phyloP scores from a whole-genome alignment of 1,139 yeast genomes.

The Yarrowia galli region DNA sequence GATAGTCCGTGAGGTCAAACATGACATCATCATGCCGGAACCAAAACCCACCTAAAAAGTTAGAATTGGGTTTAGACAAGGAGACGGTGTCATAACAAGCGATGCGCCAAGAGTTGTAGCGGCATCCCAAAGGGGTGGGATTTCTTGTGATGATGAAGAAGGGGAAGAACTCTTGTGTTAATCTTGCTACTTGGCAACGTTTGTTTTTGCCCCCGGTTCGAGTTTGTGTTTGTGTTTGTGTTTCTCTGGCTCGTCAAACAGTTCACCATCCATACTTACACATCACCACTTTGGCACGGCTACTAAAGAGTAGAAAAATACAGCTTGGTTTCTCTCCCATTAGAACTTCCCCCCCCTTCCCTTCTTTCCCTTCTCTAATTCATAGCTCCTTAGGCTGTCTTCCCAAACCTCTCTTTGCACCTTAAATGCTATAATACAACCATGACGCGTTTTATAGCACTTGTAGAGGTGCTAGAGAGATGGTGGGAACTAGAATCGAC shows the following conservation, averaged over 20 bases:
- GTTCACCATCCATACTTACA: too few relatives aligned
- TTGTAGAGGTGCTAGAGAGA: neutral
- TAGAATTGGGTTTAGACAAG: constrained; percentile 12
- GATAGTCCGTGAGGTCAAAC: neutral
- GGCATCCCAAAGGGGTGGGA: constrained; percentile 26
- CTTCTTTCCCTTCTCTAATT: neutral
- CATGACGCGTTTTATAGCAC: neutral
- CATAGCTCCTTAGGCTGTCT: constrained; percentile 5
- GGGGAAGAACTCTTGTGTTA: too few relatives aligned
- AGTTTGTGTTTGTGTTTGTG: too few relatives aligned
- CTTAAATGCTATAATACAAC: neutral
- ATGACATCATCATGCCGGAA: constrained; percentile 24
- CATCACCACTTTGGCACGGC: constrained; percentile 2
- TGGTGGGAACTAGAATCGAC: too few relatives aligned
- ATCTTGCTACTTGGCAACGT: constrained; percentile 28
- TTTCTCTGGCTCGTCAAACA: too few relatives aligned
- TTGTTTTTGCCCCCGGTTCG: neutral
- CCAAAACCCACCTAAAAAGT: neutral
- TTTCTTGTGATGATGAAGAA: too few relatives aligned
- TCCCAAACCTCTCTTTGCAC: constrained; percentile 20
- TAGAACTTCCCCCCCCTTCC: neutral
- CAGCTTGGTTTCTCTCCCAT: too few relatives aligned
- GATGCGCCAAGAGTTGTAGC: constrained; percentile 28
- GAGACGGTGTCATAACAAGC: constrained; percentile 27
- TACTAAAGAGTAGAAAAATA: constrained; percentile 3